Percentiles rank a stretch among this genome's conserved stretches.
phyloP scores from a whole-genome alignment of 148 eudicot species.

The Spergularia marina region DNA sequence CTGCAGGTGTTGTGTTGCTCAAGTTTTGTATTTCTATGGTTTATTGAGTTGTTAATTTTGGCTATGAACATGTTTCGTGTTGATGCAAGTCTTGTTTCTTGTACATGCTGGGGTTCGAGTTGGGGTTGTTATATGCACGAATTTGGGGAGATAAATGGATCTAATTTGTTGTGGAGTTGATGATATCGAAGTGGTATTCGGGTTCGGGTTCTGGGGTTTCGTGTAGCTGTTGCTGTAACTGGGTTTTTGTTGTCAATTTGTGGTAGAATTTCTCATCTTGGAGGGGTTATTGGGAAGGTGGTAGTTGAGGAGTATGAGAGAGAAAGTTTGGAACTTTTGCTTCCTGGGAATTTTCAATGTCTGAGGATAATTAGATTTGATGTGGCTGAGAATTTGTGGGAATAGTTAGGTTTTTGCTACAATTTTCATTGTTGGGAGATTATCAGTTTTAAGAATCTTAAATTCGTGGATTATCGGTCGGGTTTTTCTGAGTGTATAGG shows the following conservation, averaged over 20 bases:
- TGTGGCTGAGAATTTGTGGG: too few species aligned
- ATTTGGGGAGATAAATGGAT: constrained; percentile 21
- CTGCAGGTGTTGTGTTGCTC: constrained; percentile 10
- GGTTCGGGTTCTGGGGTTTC: constrained; percentile 23
- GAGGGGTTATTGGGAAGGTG: constrained; percentile 3
- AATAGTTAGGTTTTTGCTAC: constrained; percentile 25
- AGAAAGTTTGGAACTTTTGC: constrained; percentile 13
- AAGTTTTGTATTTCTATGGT: constrained; percentile 18
- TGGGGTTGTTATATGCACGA: constrained; percentile 14
- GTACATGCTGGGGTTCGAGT: constrained; percentile 18
- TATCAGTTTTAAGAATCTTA: constrained; percentile 1
- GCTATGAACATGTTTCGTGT: constrained; percentile 21
- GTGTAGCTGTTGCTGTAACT: constrained; percentile 11
- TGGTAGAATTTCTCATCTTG: constrained; percentile 12
- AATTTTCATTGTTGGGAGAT: not conserved
- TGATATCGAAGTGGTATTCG: constrained; percentile 12
- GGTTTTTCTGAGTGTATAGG: not conserved
- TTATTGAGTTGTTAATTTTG: constrained; percentile 10
- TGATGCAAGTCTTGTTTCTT: constrained; percentile 11
- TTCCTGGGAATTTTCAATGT: constrained; percentile 10
- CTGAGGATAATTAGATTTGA: constrained; percentile 5
- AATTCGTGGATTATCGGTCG: not conserved
- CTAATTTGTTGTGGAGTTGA: constrained; percentile 12
- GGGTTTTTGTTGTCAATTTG: constrained; percentile 15
- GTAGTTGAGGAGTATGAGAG: constrained; percentile 17